phyloP scores from a whole-genome alignment of 1,284 basidiomycete species.

The Gomphus bonarii region DNA sequence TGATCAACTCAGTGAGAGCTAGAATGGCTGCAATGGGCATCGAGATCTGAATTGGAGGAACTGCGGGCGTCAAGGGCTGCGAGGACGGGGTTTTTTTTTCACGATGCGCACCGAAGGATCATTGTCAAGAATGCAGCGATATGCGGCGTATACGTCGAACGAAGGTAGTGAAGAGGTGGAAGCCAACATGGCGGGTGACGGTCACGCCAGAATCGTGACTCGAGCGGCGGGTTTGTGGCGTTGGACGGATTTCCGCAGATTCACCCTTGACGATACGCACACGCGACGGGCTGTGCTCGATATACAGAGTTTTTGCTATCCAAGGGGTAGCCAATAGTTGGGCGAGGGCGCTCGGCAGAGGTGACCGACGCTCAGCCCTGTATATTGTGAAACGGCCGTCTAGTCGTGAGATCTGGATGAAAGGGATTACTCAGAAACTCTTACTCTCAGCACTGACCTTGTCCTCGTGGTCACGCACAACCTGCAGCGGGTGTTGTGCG shows the following conservation, averaged over 20 bases:
- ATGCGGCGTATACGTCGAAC: slow-evolving; percentile 51
- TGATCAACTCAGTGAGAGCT: slow-evolving; percentile 68
- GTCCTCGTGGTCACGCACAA: neutral
- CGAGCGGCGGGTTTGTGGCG: neutral
- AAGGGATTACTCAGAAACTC: neutral
- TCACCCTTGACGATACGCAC: neutral
- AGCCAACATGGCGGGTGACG: neutral
- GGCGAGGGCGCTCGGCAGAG: neutral
- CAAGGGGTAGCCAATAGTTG: neutral
- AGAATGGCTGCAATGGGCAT: slow-evolving; percentile 84
- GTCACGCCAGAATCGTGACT: neutral
- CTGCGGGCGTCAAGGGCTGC: slow-evolving; percentile 7
- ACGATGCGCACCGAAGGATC: slow-evolving; percentile 19
- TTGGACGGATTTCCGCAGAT: neutral
- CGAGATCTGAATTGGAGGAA: slow-evolving; percentile 43
- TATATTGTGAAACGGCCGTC: neutral
- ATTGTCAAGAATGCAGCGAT: slow-evolving; percentile 43
- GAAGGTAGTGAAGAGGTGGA: neutral
- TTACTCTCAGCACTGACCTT: neutral
- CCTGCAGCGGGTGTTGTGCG: neutral
- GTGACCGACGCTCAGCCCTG: neutral
- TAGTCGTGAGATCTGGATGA: neutral
- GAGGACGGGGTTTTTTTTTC: neutral
- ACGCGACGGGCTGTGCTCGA: neutral
- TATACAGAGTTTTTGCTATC: neutral